Evolutionary conservation across 768 basidiomycete genomes (phyloP).

Genomic region (Lanmaoa rubissima): DNA sequence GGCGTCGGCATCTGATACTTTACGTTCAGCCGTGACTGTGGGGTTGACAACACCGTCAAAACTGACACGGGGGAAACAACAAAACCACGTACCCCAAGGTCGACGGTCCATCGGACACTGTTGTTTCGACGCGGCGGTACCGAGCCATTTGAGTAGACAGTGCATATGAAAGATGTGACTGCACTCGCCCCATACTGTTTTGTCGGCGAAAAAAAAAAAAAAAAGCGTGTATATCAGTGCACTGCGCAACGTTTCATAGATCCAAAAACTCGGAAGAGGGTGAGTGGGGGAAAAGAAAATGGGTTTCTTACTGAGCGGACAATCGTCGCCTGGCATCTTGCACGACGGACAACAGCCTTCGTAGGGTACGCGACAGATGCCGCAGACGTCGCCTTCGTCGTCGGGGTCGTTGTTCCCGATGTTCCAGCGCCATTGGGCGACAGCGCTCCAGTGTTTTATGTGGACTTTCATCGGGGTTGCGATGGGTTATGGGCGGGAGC

Average conservation of each 20-base stretch:
- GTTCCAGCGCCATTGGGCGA: constrained; percentile 91
- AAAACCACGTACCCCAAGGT: constrained; percentile 71
- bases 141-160: constrained; percentile 95
- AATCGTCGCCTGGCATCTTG: constrained; percentile 96
- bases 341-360: constrained; percentile 96
- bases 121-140: constrained; percentile 83
- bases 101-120: constrained; percentile 99
- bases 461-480: constrained; percentile 59
- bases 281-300: not conserved
- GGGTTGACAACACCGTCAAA: not conserved
- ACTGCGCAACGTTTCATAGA: too few relatives aligned
- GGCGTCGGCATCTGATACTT: constrained; percentile 29
- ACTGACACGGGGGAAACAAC: too few relatives aligned
- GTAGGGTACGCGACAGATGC: constrained; percentile 87
- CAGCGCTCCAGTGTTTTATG: constrained; percentile 83
- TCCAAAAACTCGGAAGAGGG: not conserved
- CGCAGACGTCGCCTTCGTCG: constrained; percentile 68
- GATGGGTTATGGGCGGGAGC: not conserved
- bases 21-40: constrained; percentile 55
- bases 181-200: constrained; percentile 89
- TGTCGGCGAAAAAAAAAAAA: too few relatives aligned
- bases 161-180: constrained; percentile 99
- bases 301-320: constrained; percentile 60
- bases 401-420: constrained; percentile 37
- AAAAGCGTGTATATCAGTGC: not conserved